phyloP scores from a whole-genome alignment of 2,329 filamentous ascomycete species.

The Phaeosphaeriaceae sp. region DNA sequence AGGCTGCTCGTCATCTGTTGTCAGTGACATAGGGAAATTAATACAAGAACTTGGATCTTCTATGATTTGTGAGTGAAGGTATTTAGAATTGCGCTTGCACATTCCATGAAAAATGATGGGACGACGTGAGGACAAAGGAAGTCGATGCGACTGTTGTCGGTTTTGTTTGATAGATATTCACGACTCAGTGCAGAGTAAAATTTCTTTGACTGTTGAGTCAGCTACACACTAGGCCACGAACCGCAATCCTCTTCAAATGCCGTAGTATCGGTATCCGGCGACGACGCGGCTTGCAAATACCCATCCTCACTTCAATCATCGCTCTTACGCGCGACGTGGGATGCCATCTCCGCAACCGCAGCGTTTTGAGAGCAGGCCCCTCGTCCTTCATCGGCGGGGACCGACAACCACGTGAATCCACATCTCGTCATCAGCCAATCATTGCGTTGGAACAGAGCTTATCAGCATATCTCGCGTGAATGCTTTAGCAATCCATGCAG shows the following conservation, averaged over 20 bases:
- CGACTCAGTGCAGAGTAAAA: too few species aligned
- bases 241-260: not conserved
- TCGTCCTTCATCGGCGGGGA: slow-evolving; percentile 36
- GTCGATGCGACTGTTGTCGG: too few species aligned
- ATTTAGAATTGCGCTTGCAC: too few species aligned
- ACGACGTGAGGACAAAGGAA: too few species aligned
- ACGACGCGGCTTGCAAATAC: slow-evolving; percentile 15
- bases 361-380: slow-evolving; percentile 1
- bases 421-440: slow-evolving; percentile 28
- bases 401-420: slow-evolving; percentile 34
- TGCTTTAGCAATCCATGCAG: slow-evolving; percentile 36
- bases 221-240: not conserved
- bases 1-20: too few species aligned
- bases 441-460: slow-evolving; percentile 7
- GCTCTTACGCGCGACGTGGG: slow-evolving; percentile 21
- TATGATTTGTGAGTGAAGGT: too few species aligned
- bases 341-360: slow-evolving; percentile 19
- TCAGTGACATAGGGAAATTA: too few species aligned
- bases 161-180: not conserved
- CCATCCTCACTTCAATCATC: slow-evolving; percentile 9
- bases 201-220: not conserved
- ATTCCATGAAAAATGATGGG: too few species aligned
- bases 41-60: too few species aligned
- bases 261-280: slow-evolving; percentile 36
- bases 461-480: slow-evolving; percentile 19